Evolutionary conservation across 2,329 filamentous ascomycete species (phyloP).

Genomic region (Esteya vermicola): DNA sequence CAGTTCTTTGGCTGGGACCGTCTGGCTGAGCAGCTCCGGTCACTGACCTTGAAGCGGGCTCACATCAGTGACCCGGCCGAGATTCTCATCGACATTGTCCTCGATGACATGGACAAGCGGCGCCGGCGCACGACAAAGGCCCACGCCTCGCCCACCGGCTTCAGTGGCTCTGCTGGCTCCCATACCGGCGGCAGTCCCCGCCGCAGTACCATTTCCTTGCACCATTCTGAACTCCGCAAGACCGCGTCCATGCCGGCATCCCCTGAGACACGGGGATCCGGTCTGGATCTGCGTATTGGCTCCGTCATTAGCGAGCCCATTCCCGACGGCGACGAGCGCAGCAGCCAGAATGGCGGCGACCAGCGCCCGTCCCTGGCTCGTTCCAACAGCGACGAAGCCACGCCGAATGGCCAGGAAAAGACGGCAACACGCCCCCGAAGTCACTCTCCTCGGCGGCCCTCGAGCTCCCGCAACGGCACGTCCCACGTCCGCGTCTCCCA

Average conservation of each 20-base stretch:
- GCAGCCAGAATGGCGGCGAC: conserved; percentile 19
- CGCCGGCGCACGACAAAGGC: conserved; percentile 77
- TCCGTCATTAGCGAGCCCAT: conserved; percentile 41
- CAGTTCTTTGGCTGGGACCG: conserved; percentile 97
- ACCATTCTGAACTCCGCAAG: conserved; percentile 51
- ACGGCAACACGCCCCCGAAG: conserved; percentile 47
- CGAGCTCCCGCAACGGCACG: conserved; percentile 59
- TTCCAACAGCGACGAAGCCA: conserved; percentile 30
- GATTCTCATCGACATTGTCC: conserved; percentile 78
- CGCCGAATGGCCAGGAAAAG: conserved; percentile 26
- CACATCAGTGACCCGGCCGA: conserved; percentile 82
- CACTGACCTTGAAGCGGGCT: conserved; percentile 75
- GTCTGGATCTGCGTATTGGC: conserved; percentile 38
- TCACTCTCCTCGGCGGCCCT: conserved; percentile 65
- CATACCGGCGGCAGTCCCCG: conserved; percentile 30
- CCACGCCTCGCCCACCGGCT: conserved; percentile 62
- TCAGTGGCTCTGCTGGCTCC: conserved; percentile 32
- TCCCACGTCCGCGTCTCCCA: conserved; percentile 49
- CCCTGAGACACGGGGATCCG: conserved; percentile 32
- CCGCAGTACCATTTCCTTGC: conserved; percentile 50
- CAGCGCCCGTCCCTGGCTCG: conserved; percentile 30
- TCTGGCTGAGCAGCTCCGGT: conserved; percentile 79
- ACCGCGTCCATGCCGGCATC: conserved; percentile 57
- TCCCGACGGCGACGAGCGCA: conserved; percentile 23
- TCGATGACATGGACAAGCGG: conserved; percentile 92